These are phyloP conservation scores for Sarocladiaceae sp. DNA, from an alignment of 2,329 filamentous ascomycete genomes.

Conservation along the genomic window DNA sequence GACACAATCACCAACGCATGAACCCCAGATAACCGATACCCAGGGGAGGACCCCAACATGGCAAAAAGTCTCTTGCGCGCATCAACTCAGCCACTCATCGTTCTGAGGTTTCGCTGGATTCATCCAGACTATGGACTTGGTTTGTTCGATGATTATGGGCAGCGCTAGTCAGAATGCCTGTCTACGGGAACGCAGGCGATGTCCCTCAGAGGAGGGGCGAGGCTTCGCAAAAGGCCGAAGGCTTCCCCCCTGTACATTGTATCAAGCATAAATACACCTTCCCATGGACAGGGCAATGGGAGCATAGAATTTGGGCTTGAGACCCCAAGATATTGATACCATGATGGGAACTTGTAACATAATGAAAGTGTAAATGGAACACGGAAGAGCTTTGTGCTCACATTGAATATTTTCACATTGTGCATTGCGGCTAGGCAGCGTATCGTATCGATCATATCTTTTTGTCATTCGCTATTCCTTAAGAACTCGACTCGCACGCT, in stretches of 20 bases:
- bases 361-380: background rate
- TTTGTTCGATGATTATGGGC: no score
- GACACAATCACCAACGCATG: background rate
- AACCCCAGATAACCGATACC: background rate
- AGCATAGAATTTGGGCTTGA: background rate
- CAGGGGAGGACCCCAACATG: background rate
- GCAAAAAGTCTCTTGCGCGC: background rate
- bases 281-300: background rate
- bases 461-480: background rate
- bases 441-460: slow-evolving; percentile 7
- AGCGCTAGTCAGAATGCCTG: no score
- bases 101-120: no score
- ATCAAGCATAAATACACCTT: no score
- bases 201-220: no score
- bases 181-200: no score
- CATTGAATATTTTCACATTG: no score
- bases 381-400: background rate
- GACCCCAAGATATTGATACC: background rate
- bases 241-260: no score
- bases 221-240: no score
- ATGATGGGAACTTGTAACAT: background rate
- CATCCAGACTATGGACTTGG: no score
- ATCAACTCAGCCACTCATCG: slow-evolving; percentile 18
- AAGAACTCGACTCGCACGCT: no score
- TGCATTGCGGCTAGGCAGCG: no score